phyloP scores from a whole-genome alignment of 2,329 filamentous ascomycete species.

The Fonsecaea pedrosoi region DNA sequence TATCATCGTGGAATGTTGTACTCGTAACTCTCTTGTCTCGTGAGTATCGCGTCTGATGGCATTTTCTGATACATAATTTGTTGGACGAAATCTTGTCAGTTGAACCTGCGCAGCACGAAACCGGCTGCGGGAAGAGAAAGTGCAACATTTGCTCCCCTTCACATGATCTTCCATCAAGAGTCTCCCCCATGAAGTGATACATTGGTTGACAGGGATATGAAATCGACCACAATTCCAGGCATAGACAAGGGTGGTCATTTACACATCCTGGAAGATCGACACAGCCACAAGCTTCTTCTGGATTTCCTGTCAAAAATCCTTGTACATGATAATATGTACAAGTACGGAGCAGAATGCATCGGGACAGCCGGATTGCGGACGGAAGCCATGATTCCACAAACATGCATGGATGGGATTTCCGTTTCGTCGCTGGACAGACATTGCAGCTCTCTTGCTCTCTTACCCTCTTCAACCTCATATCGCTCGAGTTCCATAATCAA shows the following conservation, averaged over 20 bases:
- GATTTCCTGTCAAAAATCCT: background rate
- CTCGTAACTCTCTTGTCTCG: too few relatives aligned
- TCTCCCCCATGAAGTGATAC: background rate
- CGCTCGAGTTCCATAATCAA: constrained; percentile 3
- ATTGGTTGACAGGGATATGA: background rate
- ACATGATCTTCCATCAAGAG: background rate
- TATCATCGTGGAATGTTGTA: background rate
- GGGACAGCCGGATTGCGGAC: background rate
- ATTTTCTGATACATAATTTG: background rate
- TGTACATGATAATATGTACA: too few relatives aligned
- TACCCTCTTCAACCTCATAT: background rate
- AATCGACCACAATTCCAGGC: background rate
- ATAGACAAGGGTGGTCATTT: background rate
- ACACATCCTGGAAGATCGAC: background rate
- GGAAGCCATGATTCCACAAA: background rate
- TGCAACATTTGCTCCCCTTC: background rate
- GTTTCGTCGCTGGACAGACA: background rate
- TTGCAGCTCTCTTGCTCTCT: background rate
- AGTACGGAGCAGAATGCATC: background rate
- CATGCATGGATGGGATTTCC: background rate
- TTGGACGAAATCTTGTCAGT: constrained; percentile 2
- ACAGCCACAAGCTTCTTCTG: background rate
- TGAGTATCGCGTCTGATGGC: background rate
- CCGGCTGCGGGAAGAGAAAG: background rate
- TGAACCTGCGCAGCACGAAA: background rate